Conservation (phyloP, 2,329 filamentous ascomycete genomes). For the Sporothrix brunneoviolacea region DNA sequence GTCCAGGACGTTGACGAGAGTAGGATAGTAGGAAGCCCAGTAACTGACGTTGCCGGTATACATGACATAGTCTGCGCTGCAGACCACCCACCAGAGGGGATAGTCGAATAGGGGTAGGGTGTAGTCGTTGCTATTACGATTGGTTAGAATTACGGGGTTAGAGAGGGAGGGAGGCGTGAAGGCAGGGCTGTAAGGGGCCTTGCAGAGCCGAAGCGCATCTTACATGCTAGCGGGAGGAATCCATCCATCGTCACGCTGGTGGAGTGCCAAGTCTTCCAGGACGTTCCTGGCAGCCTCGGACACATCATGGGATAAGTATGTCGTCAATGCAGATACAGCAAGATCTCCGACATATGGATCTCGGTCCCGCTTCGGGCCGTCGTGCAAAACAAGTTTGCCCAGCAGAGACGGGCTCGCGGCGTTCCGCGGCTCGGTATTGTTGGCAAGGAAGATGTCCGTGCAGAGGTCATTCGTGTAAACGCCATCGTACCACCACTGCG, state of each 20-base stretch:
- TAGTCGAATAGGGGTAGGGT: slow-evolving; percentile 44
- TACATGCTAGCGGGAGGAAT: slow-evolving; percentile 48
- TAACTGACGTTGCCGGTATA: slow-evolving; percentile 42
- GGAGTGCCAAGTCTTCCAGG: slow-evolving; percentile 41
- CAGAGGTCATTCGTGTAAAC: slow-evolving; percentile 46
- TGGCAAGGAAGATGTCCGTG: slow-evolving; percentile 38
- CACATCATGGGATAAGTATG: slow-evolving; percentile 40
- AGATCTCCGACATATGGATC: slow-evolving; percentile 49
- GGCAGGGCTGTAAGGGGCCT: too few relatives aligned
- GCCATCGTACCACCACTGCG: slow-evolving; percentile 47
- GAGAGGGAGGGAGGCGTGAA: neutral
- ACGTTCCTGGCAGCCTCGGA: slow-evolving; percentile 38
- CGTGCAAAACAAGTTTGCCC: slow-evolving; percentile 40
- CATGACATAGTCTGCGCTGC: slow-evolving; percentile 41
- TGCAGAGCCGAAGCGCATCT: slow-evolving; percentile 15
- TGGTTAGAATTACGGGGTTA: neutral
- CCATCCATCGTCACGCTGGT: slow-evolving; percentile 46
- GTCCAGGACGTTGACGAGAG: slow-evolving; percentile 36
- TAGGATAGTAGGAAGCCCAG: slow-evolving; percentile 34
- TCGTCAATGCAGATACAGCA: slow-evolving; percentile 41
- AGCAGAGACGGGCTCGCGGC: slow-evolving; percentile 37
- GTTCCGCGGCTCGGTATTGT: slow-evolving; percentile 42
- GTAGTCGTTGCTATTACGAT: slow-evolving; percentile 32
- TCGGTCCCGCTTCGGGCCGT: slow-evolving; percentile 46
- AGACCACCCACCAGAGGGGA: slow-evolving; percentile 46